A percentile compares a stretch with the other conserved stretches of the same genome.
Conservation (phyloP, 352 stramenopile genomes). For the Elongisporangium senticosum region DNA sequence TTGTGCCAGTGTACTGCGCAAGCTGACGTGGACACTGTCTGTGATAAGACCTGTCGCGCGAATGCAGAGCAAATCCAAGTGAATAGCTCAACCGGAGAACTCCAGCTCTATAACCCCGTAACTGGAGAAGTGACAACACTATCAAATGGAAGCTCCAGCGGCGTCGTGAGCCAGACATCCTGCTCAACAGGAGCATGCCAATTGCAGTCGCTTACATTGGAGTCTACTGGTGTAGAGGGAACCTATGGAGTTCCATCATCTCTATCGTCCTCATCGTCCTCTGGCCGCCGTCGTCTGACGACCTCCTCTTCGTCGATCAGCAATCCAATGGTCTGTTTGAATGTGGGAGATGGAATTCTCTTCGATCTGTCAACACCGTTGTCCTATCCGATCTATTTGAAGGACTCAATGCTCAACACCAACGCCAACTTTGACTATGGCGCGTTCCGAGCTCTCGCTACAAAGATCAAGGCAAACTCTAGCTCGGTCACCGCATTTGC, state of each 20-base stretch:
- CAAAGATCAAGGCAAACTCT: slow-evolving; percentile 52
- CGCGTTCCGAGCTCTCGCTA: slow-evolving; percentile 68
- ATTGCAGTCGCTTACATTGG: slow-evolving; percentile 47
- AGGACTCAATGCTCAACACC: slow-evolving; percentile 94
- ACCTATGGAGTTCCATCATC: slow-evolving; percentile 49
- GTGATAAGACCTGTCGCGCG: slow-evolving; percentile 68
- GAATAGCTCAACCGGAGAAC: slow-evolving; percentile 37
- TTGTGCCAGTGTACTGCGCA: slow-evolving; percentile 85
- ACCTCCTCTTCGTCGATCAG: slow-evolving; percentile 25
- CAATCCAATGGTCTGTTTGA: slow-evolving; percentile 88
- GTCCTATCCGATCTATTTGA: slow-evolving; percentile 91
- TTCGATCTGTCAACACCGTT: slow-evolving; percentile 81
- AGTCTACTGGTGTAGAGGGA: slow-evolving; percentile 47
- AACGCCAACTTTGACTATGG: slow-evolving; percentile 91
- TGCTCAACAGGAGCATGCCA: slow-evolving; percentile 32
- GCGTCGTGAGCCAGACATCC: slow-evolving; percentile 55
- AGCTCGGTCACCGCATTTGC: slow-evolving; percentile 72
- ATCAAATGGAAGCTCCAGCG: slow-evolving; percentile 8
- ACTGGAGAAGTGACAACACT: slow-evolving; percentile 19
- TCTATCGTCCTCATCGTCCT: slow-evolving; percentile 9
- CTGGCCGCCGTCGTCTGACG: slow-evolving; percentile 10
- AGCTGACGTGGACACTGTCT: slow-evolving; percentile 69
- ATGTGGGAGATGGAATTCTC: slow-evolving; percentile 70
- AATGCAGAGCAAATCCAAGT: slow-evolving; percentile 48
- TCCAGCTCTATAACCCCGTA: slow-evolving; percentile 62